phyloP scores from a whole-genome alignment of 192 early-diverging fungal genomes.

The Mortierella alpina region DNA sequence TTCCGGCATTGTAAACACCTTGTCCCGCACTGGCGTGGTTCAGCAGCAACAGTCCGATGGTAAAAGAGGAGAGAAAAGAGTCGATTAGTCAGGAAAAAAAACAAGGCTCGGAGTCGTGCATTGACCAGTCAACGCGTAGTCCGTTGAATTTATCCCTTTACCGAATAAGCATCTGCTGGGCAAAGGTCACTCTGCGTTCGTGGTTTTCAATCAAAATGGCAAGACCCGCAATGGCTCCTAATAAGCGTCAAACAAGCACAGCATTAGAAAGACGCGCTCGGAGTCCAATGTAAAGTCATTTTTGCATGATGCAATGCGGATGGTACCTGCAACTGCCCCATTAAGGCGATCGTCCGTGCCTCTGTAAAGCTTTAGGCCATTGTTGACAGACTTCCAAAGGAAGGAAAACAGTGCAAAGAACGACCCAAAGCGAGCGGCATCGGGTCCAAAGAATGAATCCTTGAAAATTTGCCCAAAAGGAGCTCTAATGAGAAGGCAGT shows the following conservation, averaged over 20 bases:
- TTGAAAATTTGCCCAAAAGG: constrained; percentile 55
- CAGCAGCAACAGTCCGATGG: not conserved
- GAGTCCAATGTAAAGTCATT: not conserved
- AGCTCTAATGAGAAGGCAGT: constrained; percentile 33
- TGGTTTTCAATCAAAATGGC: constrained; percentile 65
- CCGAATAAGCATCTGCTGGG: constrained; percentile 71
- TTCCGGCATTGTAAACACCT: constrained; percentile 66
- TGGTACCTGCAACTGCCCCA: constrained; percentile 60
- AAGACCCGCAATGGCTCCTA: constrained; percentile 64
- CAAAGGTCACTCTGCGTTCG: constrained; percentile 64
- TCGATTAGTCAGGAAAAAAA: constrained; percentile 25
- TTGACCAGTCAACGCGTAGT: constrained; percentile 11
- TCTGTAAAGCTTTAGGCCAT: constrained; percentile 62
- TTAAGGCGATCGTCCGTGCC: constrained; percentile 67
- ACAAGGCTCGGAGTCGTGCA: not conserved
- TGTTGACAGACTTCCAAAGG: constrained; percentile 79
- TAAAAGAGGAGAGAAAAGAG: not conserved
- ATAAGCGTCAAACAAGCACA: not conserved
- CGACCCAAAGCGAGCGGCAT: constrained; percentile 75
- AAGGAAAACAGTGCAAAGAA: constrained; percentile 84
- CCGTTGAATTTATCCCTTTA: constrained; percentile 19
- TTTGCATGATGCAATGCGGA: not conserved
- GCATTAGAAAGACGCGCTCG: not conserved
- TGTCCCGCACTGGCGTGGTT: constrained; percentile 58
- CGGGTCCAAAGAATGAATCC: constrained; percentile 64